Percentiles rank a stretch among this genome's conserved stretches.
These are phyloP conservation scores for Auricularia sp. DNA, from an alignment of 768 basidiomycete genomes.

Conservation along the genomic window DNA sequence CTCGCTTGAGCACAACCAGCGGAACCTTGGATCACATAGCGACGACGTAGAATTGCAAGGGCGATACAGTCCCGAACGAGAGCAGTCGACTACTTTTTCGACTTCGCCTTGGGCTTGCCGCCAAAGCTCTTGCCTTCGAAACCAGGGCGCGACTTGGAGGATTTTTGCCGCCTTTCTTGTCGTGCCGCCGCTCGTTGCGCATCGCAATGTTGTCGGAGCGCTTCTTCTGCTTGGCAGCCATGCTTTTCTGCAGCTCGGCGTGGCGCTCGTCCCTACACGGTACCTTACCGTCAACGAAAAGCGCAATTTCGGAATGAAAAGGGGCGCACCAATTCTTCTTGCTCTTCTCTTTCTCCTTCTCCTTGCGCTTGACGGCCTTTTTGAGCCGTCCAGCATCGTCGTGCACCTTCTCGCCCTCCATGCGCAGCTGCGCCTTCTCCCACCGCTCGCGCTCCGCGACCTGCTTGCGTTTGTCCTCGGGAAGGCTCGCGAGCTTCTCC, in stretches of 20 bases:
- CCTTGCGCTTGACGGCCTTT: slow-evolving; percentile 87
- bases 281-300: not conserved
- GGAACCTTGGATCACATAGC: too few relatives aligned
- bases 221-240: slow-evolving; percentile 86
- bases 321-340: slow-evolving; percentile 71
- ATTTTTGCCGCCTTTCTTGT: slow-evolving; percentile 45
- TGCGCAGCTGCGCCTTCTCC: slow-evolving; percentile 78
- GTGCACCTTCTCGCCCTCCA: slow-evolving; percentile 84
- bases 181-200: slow-evolving; percentile 65
- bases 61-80: not conserved
- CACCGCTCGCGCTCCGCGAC: slow-evolving; percentile 79
- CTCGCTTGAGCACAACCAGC: too few relatives aligned
- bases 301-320: slow-evolving; percentile 1
- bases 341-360: slow-evolving; percentile 78
- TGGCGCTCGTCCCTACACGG: slow-evolving; percentile 75
- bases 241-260: slow-evolving; percentile 57
- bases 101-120: slow-evolving; percentile 39
- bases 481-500: slow-evolving; percentile 62
- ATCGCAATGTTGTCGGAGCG: slow-evolving; percentile 81
- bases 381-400: slow-evolving; percentile 81
- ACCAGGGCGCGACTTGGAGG: slow-evolving; percentile 58
- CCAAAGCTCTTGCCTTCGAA: slow-evolving; percentile 75
- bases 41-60: not conserved
- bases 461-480: slow-evolving; percentile 73
- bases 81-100: slow-evolving; percentile 9